Evolutionary conservation across 495 filamentous ascomycete genomes (phyloP), one percentile per base, ranked within the genome.

Genomic region (Lophium mytilinum): DNA sequence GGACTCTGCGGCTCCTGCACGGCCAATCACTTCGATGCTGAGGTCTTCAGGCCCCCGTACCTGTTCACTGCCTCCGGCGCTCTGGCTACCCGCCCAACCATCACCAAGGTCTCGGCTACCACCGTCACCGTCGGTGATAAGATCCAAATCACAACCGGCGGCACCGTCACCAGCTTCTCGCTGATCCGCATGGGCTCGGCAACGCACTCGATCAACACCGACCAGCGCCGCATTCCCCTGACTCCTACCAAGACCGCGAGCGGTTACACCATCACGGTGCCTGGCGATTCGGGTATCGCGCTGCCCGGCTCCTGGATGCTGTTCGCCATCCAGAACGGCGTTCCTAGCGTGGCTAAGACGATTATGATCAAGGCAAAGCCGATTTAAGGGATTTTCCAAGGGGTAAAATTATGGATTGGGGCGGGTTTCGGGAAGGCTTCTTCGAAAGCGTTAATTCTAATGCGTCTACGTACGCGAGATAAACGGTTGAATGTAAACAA

Each of bases 151-250:
- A 72, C 56, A 4, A 74, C 74, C 17, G 62, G 65, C 33, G 54
- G 45, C 1, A 58, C 57, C 0, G 65, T 71, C 6, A 36, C 37
- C 3, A 47, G 40, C 4, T 60, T 67, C 34, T 62, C 63, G 1
- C 56, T 83, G 5, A 56, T 83, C 18, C 68, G 81, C 19, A 66
- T 74, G 19, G 73, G 78, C 19, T 72, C 71, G 1, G 67, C 68
- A 8, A 81, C 81, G 11, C 81, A 84, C 55, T 77, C 78, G 1
- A 74, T 84, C 43, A 77, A 84, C 60, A 83, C 78, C 0, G 81
- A 82, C 57, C 80, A 84, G 65, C 68, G 81, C 9, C 75, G 80
- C 2, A 69, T 83, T 42, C 68, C 72, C 1, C 68, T 81, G 1
- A 60, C 57, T 8, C 51, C 60, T 18, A 62, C 33, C 4, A 49